Base-by-base conservation (phyloP, 768 basidiomycete species). In the Macrolepiota fuliginosa region DNA sequence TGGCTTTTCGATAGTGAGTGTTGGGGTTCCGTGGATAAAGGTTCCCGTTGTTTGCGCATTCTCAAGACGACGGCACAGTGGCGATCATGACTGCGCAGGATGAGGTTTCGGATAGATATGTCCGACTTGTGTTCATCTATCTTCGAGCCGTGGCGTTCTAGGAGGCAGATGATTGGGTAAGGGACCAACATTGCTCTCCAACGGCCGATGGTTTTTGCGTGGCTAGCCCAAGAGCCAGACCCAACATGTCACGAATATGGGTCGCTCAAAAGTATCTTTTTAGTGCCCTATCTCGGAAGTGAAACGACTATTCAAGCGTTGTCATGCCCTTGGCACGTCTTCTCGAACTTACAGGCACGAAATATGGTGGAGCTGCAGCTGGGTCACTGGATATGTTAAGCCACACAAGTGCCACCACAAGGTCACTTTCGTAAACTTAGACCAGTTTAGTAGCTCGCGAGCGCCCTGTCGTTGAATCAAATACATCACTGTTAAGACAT, bases 401-500 rank as follows among this genome's bases (percentile, higher is more conserved):
- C 42, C 42, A 45, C 42, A 45, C 42, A 45, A 45, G 17, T 17
- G 19, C 42, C 42, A 45, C 42, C 17, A 45, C 19, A 45, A 9
- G 42, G 15, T 9, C 42, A 45, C 17, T 39, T 19, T 39, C 53
- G 36, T 39, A 39, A 54, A 37, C 24, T 22, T 11, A 39, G 22
- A n/a, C 19, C 42, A 45, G 17, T 9, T 19, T 22, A 19, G 19
- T 45, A n/a, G 10, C 7, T 17, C 17, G 36, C 13, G 11, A 39
- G 22, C 13, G 29, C 22, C 3, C 22, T 37, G 22, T 1, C 35
- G n/a, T 7, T 37, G 37, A 19, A 40, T 54, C 53, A 54, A 58
- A 50, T 47, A 36, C 32, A 57, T 57, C 56, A 58, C 53, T 54
- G 32, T 19, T 12, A 39, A 17, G n/a, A 36, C 53, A 53, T 39